Percentiles rank a stretch among this genome's conserved stretches.
Conservation (phyloP, 75 land plant genomes). For the Pseudotsuga menziesii region DNA sequence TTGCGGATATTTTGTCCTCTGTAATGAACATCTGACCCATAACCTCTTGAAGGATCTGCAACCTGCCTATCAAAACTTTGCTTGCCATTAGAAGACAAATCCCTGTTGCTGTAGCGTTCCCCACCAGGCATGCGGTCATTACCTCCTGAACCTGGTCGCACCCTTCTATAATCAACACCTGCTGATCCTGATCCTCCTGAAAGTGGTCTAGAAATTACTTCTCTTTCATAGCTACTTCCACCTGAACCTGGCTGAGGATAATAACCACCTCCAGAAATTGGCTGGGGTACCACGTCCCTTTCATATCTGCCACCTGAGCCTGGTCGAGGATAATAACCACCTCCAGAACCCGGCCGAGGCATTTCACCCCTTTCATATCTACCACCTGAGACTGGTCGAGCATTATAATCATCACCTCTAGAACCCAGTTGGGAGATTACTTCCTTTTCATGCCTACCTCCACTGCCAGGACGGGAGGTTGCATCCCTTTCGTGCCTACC, state of each 20-base stretch:
- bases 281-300: neutral
- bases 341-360: neutral
- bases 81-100: neutral
- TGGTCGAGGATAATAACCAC: neutral
- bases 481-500: neutral
- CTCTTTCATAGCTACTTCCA: conserved; percentile 3
- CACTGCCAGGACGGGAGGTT: neutral
- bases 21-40: neutral
- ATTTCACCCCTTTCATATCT: neutral
- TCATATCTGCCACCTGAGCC: conserved; percentile 1
- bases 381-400: neutral
- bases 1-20: neutral
- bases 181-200: neutral
- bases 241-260: conserved; percentile 2
- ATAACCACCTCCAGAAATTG: neutral
- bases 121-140: neutral
- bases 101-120: too few relatives aligned
- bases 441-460: neutral
- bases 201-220: neutral
- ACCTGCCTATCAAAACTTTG: neutral
- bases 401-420: neutral
- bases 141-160: neutral
- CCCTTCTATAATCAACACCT: neutral
- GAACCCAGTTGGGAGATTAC: neutral
- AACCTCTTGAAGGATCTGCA: neutral